phyloP scores from a whole-genome alignment of 2,329 filamentous ascomycete species.

The Tricladium varicosporioides region DNA sequence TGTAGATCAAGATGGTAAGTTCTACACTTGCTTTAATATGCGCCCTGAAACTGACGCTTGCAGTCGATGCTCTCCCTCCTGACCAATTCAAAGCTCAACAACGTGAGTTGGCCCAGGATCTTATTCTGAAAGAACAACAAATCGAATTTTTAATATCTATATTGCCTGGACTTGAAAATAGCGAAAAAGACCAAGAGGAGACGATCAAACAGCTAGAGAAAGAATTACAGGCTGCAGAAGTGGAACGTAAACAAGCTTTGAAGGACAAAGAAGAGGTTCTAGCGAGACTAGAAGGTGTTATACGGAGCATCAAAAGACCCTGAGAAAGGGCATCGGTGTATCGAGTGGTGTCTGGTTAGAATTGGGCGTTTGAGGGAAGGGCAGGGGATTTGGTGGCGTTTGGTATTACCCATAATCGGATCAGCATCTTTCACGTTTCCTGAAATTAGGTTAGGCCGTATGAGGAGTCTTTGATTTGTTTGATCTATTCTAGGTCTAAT shows the following conservation, averaged over 20 bases:
- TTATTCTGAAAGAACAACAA: slow-evolving; percentile 79
- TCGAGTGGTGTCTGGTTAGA: background rate
- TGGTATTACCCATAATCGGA: slow-evolving; percentile 8
- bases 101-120: slow-evolving; percentile 70
- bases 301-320: slow-evolving; percentile 58
- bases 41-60: background rate
- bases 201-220: slow-evolving; percentile 64
- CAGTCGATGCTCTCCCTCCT: slow-evolving; percentile 59
- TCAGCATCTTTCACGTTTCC: background rate
- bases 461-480: background rate
- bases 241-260: slow-evolving; percentile 60
- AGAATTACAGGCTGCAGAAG: slow-evolving; percentile 61
- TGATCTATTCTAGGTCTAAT: background rate
- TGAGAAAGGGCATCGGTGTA: slow-evolving; percentile 33
- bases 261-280: slow-evolving; percentile 62
- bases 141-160: slow-evolving; percentile 75
- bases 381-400: slow-evolving; percentile 15
- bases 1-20: slow-evolving; percentile 22
- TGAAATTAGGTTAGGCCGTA: background rate
- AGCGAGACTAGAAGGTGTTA: slow-evolving; percentile 57
- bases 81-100: slow-evolving; percentile 67
- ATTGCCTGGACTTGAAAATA: slow-evolving; percentile 75
- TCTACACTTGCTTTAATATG: too few relatives aligned
- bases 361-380: background rate
- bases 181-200: slow-evolving; percentile 71